Base-by-base conservation (phyloP, 441 rosid species). In the Viola pubescens region DNA sequence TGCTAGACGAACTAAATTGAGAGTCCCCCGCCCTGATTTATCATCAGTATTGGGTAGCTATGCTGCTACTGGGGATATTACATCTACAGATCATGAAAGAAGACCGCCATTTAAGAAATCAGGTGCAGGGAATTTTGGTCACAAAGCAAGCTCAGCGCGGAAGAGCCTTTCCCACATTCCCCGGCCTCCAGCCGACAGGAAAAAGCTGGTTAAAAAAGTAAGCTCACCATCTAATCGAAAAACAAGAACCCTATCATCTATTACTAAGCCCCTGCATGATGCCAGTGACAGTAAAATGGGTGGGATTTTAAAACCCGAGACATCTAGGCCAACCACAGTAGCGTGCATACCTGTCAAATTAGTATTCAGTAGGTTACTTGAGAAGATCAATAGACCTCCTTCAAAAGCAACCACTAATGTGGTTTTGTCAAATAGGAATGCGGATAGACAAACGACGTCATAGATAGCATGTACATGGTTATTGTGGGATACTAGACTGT, bases 301-400 rank as follows among this genome's bases (percentile, higher is more conserved):
- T 46, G 91, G 83, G 61, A 73, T 85, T 50, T 76, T 91, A 54
- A 85, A 91, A 70, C 84, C 85, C 5, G 87, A 79, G 59, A 69
- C 91, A 54, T 69, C 82, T 0, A 77, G 82, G 64, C 91, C 83
- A 43, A 82, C 98, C 55, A 89, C 99, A 13, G 99, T 94, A 70
- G 84, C 97, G 38, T 91, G 97, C 81, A 91, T 94, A 75, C 99
- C 99, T 34, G 88, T 91, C 61, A 94, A 88, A 70, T 83, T 94
- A 77, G 97, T 85, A 39, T 94, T 82, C 76, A 90, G 97, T 74
- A 81, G 97, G 86, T 79, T 94, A 73, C 97, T 91, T 34, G 99
- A 91, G 88, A 94, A 90, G 84, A 94, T 94, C 68, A 91, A 94
- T 64, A 88, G 96, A 73, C 96, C 94, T 13, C 95, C 95, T 40